phyloP scores from a whole-genome alignment of 2,329 filamentous ascomycete species.

The Clathrospora elynae region DNA sequence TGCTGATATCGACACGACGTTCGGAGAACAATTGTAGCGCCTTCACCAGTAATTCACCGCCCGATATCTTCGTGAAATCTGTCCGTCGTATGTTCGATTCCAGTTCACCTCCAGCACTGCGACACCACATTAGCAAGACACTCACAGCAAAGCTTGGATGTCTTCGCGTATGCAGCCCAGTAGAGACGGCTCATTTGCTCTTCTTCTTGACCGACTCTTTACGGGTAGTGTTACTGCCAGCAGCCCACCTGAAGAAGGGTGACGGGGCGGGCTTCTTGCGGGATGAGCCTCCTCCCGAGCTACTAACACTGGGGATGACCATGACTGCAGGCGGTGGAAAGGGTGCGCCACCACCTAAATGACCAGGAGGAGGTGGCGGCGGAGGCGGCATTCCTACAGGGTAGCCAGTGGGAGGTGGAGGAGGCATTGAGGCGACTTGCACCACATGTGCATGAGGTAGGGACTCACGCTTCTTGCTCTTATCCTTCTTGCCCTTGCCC shows the following conservation, averaged over 20 bases:
- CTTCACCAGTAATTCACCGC: too few species aligned
- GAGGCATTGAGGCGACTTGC: constrained; percentile 15
- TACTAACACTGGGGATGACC: constrained; percentile 10
- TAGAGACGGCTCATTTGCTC: constrained; percentile 2
- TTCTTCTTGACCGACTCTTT: constrained; percentile 14
- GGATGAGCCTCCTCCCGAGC: constrained; percentile 4
- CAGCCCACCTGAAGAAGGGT: constrained; percentile 34
- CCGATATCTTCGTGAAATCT: too few species aligned
- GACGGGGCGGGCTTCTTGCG: constrained; percentile 19
- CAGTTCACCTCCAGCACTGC: too few species aligned
- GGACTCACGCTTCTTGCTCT: constrained; percentile 23
- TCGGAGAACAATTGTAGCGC: too few species aligned
- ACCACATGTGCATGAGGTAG: constrained; percentile 15
- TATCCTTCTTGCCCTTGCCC: constrained; percentile 20
- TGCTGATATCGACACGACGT: too few species aligned
- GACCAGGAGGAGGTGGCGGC: constrained; percentile 11
- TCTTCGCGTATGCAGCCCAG: constrained; percentile 1
- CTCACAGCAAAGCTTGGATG: constrained; percentile 5
- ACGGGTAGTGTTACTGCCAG: constrained; percentile 10
- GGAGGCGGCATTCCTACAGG: constrained; percentile 7
- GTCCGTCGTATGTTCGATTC: too few species aligned
- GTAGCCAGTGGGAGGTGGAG: constrained; percentile 2
- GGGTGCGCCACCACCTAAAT: constrained; percentile 9
- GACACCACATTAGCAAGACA: too few species aligned
- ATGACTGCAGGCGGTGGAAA: constrained; percentile 18